These are phyloP conservation scores for Ascochyta fabae DNA, from an alignment of 2,329 filamentous ascomycete genomes.

Conservation along the genomic window DNA sequence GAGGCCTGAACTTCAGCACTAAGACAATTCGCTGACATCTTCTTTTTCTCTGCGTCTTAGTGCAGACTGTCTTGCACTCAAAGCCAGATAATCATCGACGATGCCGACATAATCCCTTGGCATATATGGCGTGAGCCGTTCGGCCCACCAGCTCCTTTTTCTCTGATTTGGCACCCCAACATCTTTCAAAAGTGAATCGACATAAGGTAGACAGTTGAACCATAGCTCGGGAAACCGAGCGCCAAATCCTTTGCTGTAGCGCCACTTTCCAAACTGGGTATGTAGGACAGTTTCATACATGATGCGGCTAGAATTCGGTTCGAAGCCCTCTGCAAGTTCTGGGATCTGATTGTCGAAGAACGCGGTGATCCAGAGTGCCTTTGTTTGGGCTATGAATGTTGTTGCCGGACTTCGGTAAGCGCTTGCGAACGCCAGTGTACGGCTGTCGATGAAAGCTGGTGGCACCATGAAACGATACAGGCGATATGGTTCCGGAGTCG, in stretches of 20 bases:
- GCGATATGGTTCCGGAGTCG: constrained; percentile 47
- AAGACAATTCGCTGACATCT: too few relatives aligned
- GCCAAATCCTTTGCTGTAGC: constrained; percentile 40
- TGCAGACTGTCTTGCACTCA: background rate
- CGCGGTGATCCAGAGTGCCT: constrained; percentile 61
- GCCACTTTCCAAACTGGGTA: constrained; percentile 40
- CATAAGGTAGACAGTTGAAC: constrained; percentile 41
- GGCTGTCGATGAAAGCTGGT: constrained; percentile 37
- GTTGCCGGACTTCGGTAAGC: constrained; percentile 48
- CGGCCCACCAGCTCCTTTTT: constrained; percentile 32
- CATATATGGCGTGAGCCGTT: constrained; percentile 33
- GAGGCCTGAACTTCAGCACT: too few relatives aligned
- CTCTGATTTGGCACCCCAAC: constrained; percentile 30
- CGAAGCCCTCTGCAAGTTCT: background rate
- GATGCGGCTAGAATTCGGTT: constrained; percentile 12
- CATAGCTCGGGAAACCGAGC: constrained; percentile 38
- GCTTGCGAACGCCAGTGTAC: constrained; percentile 52
- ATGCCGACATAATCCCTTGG: constrained; percentile 36
- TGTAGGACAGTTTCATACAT: constrained; percentile 39
- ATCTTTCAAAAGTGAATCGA: constrained; percentile 38
- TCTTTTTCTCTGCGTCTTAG: too few relatives aligned
- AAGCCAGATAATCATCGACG: constrained; percentile 29
- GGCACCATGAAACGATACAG: constrained; percentile 55
- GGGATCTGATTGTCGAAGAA: constrained; percentile 63
- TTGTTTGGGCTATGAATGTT: constrained; percentile 44